These are phyloP conservation scores for Tolypocladium paradoxum DNA, from an alignment of 2,329 filamentous ascomycete genomes.

Conservation along the genomic window DNA sequence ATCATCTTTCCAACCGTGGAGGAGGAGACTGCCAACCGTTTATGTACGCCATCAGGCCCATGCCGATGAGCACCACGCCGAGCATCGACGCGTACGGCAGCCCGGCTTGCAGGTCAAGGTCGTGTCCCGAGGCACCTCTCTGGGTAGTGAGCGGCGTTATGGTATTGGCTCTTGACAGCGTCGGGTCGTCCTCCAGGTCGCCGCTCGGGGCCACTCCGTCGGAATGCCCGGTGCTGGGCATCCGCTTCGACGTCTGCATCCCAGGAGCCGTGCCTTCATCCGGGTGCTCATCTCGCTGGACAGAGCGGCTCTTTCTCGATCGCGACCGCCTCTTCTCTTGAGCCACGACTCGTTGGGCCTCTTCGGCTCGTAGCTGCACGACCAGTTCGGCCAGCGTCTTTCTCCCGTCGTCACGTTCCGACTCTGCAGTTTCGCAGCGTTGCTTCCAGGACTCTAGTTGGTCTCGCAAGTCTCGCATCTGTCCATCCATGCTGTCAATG, in stretches of 20 bases:
- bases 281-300: slow-evolving; percentile 7
- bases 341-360: slow-evolving; percentile 34
- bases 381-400: slow-evolving; percentile 83
- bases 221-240: slow-evolving; percentile 1
- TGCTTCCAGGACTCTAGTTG: slow-evolving; percentile 70
- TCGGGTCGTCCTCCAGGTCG: slow-evolving; percentile 27
- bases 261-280: slow-evolving; percentile 8
- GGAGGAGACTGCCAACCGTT: slow-evolving; percentile 60
- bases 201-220: slow-evolving; percentile 14
- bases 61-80: slow-evolving; percentile 68
- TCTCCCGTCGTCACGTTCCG: slow-evolving; percentile 60
- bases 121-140: slow-evolving; percentile 28
- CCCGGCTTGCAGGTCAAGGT: slow-evolving; percentile 36
- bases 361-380: slow-evolving; percentile 63
- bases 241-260: background rate
- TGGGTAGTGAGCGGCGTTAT: slow-evolving; percentile 33
- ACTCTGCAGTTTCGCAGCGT: slow-evolving; percentile 71
- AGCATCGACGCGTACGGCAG: slow-evolving; percentile 74
- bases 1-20: slow-evolving; percentile 21
- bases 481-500: slow-evolving; percentile 63
- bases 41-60: slow-evolving; percentile 77
- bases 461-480: slow-evolving; percentile 71
- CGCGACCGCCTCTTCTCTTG: slow-evolving; percentile 29
- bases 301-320: slow-evolving; percentile 13
- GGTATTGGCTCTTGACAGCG: slow-evolving; percentile 36